Evolutionary conservation across 441 rosid genomes (phyloP), one percentile per base, ranked within the genome.

Genomic region (Gossypium davidsonii): DNA sequence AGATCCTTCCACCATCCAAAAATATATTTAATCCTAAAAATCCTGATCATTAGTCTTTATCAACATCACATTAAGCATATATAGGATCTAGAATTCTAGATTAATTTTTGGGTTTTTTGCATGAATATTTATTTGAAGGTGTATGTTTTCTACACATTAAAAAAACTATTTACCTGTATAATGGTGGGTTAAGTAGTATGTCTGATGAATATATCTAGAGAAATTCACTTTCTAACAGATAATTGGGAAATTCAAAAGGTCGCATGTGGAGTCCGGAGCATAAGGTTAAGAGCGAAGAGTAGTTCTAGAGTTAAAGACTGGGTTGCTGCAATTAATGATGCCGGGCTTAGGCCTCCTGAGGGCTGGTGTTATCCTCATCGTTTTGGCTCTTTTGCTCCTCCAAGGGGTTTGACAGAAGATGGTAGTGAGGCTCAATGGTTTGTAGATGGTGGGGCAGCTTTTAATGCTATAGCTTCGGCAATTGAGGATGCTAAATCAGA

Each of bases 301-400:
- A 77, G 86, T 91, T 86, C 86, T 63, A 96, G 89, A 84, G 96
- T 88, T 76, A 96, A 86, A 86, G 98, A 93, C 77, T 96, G 99
- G 98, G 98, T 93, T 82, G 90, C 90, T 78, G 91, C 90, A 75
- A 86, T 96, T 49, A 96, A 96, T 78, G 99, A 96, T 85, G 98
- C 97, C 77, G 98, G 96, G 62, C 97, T 93, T 74, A 83, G 90
- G 81, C 98, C 98, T 68, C 97, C 96, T 39, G 99, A 96, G 87
- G 98, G 99, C 64, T 96, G 99, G 99, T 96, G 98, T 74, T 91
- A 96, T 78, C 97, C 98, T 76, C 99, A 96, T 87, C 93, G 97
- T 52, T 96, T 92, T 85, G 97, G 97, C 71, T 96, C 99, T 58
- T 96, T 88, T 85, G 99, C 99, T 60, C 96, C 99, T 76, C 97